Evolutionary conservation across 73 alveolate species (phyloP), one percentile per base, ranked within the genome.

Genomic region (Stentor coeruleus): DNA sequence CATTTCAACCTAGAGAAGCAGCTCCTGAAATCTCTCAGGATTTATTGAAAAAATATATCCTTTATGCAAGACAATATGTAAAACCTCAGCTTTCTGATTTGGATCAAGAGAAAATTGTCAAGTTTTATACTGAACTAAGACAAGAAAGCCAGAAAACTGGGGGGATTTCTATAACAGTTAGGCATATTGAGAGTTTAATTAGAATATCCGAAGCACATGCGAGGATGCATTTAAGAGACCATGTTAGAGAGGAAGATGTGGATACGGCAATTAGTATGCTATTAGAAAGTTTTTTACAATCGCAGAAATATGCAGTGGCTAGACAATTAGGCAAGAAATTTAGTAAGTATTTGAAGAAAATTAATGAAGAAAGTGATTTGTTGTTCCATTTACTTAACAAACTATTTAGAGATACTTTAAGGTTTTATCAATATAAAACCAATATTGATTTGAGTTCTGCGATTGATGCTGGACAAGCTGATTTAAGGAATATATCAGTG

Each of bases 191-290:
- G 88, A 85, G 98, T 74, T 90, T 98, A 58, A 87, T 98, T 80
- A 93, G 99, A 86, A 93, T 98, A 93, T 94, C 99, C 2, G 99
- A 98, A 87, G 99, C 99, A 41, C 98, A 95, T 87, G 99, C 99
- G 15, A 95, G 95, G 79, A 94, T 98, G 96, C 98, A 96, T 81
- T 90, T 97, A 66, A 88, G 99, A 87, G 98, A 95, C 82, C 89
- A 91, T 77, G 99, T 97, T 3, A 90, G 97, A 84, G 89, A 92
- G 60, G 98, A 95, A 58, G 99, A 97, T 89, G 90, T 97, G 40
- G 98, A 95, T 85, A 90, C 89, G 42, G 98, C 99, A 26, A 97
- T 97, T 59, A 93, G 93, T 74, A 95, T 97, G 95, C 94, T 97
- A 77, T 87, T 97, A 14, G 99, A 97, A 81, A 88, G 97, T 59